These are phyloP conservation scores for Eimeria necatrix DNA, from an alignment of 169 alveolate species.

Conservation along the genomic window DNA sequence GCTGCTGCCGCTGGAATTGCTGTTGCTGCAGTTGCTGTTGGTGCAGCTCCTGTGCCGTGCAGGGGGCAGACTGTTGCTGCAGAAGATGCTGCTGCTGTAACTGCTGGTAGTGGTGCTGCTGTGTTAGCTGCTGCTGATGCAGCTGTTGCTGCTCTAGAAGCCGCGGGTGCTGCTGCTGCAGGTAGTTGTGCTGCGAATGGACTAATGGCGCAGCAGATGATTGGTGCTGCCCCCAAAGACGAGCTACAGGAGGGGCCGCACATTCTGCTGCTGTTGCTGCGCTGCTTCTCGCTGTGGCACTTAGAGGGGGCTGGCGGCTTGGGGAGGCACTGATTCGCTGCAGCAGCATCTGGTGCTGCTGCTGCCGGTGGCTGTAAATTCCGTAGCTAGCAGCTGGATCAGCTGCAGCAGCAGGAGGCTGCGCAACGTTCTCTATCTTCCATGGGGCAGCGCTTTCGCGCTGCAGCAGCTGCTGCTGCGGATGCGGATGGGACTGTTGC, in stretches of 20 bases:
- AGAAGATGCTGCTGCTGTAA: not conserved
- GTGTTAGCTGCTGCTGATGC: too few species aligned
- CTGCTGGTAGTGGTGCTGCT: conserved; percentile 1
- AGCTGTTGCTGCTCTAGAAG: too few species aligned
- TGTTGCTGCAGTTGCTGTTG: not conserved
- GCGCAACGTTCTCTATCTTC: too few species aligned
- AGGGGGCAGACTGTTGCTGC: not conserved
- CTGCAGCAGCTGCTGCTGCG: not conserved
- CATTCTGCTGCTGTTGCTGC: not conserved
- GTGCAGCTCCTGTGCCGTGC: not conserved
- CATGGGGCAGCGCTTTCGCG: not conserved
- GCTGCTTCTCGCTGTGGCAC: not conserved
- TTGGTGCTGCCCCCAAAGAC: not conserved
- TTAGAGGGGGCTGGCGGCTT: not conserved
- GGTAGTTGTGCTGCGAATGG: not conserved
- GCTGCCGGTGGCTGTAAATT: not conserved
- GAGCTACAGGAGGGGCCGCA: not conserved
- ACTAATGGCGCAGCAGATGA: not conserved
- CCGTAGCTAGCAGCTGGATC: too few species aligned
- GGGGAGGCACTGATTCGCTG: not conserved
- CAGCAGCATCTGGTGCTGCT: conserved; percentile 30
- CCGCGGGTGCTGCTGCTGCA: not conserved
- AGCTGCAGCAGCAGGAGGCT: too few species aligned
- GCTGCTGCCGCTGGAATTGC: not conserved
- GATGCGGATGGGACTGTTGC: not conserved